phyloP scores from a whole-genome alignment of 1,284 basidiomycete genomes.

The Austropuccinia psidii region DNA sequence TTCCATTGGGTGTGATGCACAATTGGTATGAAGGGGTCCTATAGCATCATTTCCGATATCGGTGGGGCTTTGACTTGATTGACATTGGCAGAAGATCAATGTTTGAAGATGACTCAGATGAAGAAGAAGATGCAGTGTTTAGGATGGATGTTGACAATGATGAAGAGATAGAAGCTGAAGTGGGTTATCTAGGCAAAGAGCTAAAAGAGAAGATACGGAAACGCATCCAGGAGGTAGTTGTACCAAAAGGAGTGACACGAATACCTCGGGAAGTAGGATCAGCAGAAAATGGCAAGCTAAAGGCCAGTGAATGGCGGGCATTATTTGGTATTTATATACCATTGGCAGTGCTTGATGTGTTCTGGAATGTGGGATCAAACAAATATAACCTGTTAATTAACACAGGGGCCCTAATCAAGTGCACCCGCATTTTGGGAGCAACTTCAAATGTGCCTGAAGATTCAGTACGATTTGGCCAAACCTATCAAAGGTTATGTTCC shows the following conservation, averaged over 20 bases:
- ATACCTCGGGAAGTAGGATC: too few species aligned
- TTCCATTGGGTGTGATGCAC: too few species aligned
- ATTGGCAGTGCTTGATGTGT: too few species aligned
- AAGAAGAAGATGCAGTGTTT: background rate
- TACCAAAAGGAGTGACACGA: background rate
- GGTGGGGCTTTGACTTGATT: background rate
- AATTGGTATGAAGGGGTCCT: too few species aligned
- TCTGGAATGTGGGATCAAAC: too few species aligned
- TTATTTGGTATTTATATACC: too few species aligned
- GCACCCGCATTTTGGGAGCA: conserved; percentile 29
- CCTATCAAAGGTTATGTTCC: conserved; percentile 24
- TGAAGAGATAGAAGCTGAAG: too few species aligned
- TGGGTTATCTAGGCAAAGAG: background rate
- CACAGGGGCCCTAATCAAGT: conserved; percentile 33
- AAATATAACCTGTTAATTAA: too few species aligned
- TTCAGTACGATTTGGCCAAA: background rate
- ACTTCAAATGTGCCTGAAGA: conserved; percentile 10
- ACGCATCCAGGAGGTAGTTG: background rate
- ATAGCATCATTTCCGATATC: too few species aligned
- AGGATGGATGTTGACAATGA: background rate
- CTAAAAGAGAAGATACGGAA: background rate
- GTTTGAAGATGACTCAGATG: background rate
- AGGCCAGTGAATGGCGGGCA: conserved; percentile 24
- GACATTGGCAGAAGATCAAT: background rate
- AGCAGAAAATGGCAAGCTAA: conserved; percentile 6